Evolutionary conservation across 2,329 filamentous ascomycete species (phyloP), one percentile per base, ranked within the genome.

Genomic region (Fusarium virguliforme): DNA sequence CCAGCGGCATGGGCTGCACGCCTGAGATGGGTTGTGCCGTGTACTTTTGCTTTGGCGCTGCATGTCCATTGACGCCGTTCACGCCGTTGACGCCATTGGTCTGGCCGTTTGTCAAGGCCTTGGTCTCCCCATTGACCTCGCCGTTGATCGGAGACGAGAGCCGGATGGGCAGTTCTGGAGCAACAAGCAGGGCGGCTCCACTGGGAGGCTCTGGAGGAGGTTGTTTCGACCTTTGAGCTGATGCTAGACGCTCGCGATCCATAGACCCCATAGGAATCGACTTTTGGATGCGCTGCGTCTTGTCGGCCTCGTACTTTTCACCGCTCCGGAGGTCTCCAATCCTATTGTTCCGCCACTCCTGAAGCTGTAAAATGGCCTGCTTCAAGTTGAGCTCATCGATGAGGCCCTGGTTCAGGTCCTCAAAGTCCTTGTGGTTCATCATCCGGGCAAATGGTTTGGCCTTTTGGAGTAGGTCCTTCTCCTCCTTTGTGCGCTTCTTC

Each of bases 401-500:
- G 1, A 99, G 84, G 2, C 94, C 95, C 67, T 94, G 91, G 73
- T 91, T 93, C 73, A 98, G 91, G 10, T 91, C 89, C 70, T 97
- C 92, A 76, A 97, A 98, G 79, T 99, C 96, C 51, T 91, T 87
- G 74, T 92, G 92, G 76, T 95, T 97, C 95, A 98, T 98, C 89
- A 98, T 97, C 43, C 95, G 90, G 3, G 94, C 95, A 76, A 98
- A 98, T 0, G 96, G 96, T 76, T 99, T 99, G 6, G 94, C 92
- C 79, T 97, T 97, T 82, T 95, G 95, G 15, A 97, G 82, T 13
- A 98, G 83, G 59, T 98, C 96, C 60, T 92, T 89, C 80, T 99
- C 96, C 79, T 99, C 96, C 78, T 98, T 98, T 0, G 94, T 97
- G 35, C 95, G 89, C 83, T 95, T 97, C 88, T 98, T 99, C 78